These are phyloP conservation scores for Mycena sanguinolenta DNA, from an alignment of 768 basidiomycete genomes.

Conservation along the genomic window DNA sequence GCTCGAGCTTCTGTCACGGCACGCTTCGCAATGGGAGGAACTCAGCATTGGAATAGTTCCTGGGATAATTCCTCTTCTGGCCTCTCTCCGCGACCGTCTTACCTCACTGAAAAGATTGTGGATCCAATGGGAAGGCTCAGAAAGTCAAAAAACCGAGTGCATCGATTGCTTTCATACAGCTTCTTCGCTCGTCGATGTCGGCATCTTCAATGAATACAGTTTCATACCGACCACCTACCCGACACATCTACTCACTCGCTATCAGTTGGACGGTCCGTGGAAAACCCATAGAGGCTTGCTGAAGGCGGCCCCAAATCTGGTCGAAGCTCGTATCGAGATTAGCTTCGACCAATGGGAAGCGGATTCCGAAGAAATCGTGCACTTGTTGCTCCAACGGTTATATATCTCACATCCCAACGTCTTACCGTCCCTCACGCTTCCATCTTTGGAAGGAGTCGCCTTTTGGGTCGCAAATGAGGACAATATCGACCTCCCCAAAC, in stretches of 20 bases:
- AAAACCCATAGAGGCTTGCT: background rate
- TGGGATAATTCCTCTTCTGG: background rate
- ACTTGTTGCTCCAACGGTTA: background rate
- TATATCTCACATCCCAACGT: background rate
- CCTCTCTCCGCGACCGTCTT: background rate
- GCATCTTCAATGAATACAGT: background rate
- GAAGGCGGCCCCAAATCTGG: background rate
- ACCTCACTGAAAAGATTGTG: background rate
- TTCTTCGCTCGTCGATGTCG: background rate
- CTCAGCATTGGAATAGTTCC: background rate
- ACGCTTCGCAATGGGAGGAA: slow-evolving; percentile 13
- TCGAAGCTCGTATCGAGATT: slow-evolving; percentile 7
- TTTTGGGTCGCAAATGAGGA: background rate
- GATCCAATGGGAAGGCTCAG: background rate
- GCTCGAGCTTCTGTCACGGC: background rate
- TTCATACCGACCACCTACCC: background rate
- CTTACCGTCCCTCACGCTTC: background rate
- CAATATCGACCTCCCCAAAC: background rate
- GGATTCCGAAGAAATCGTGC: background rate
- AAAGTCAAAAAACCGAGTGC: background rate
- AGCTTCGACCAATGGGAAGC: background rate
- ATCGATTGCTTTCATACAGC: slow-evolving; percentile 11
- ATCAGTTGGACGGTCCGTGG: slow-evolving; percentile 13
- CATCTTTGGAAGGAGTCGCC: background rate
- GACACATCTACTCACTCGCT: slow-evolving; percentile 1